phyloP scores from a whole-genome alignment of 2,329 filamentous ascomycete species.

The Pezizomycotina sp. region DNA sequence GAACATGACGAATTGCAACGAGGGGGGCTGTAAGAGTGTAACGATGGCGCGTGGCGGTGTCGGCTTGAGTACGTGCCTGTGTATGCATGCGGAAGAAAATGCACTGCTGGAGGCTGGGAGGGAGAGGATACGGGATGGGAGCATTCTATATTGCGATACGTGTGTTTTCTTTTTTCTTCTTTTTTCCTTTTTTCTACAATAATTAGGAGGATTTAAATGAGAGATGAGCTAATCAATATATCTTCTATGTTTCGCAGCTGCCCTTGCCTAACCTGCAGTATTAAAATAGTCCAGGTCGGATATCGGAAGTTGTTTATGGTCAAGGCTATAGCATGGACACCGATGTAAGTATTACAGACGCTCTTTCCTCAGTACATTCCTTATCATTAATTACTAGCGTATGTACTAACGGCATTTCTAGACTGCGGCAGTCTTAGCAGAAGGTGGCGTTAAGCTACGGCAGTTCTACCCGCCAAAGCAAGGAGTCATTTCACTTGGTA shows the following conservation, averaged over 20 bases:
- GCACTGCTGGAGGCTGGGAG: constrained; percentile 84
- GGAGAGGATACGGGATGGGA: constrained; percentile 67
- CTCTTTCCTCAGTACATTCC: constrained; percentile 12
- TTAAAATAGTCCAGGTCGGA: constrained; percentile 95
- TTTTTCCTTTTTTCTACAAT: neutral
- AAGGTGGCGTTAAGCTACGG: constrained; percentile 67
- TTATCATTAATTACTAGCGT: constrained; percentile 1
- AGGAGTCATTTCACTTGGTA: neutral
- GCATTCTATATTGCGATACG: constrained; percentile 83
- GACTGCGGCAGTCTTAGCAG: constrained; percentile 63
- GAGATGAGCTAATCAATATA: neutral
- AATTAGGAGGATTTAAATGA: neutral
- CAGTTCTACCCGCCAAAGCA: constrained; percentile 71
- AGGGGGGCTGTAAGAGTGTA: constrained; percentile 76
- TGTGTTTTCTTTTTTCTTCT: constrained; percentile 25
- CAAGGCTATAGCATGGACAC: constrained; percentile 89
- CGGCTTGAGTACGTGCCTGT: constrained; percentile 71
- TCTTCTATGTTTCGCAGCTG: constrained; percentile 37
- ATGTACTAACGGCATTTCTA: constrained; percentile 24
- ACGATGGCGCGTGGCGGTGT: constrained; percentile 75
- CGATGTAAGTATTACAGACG: constrained; percentile 33
- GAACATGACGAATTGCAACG: too few species aligned
- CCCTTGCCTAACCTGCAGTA: constrained; percentile 90
- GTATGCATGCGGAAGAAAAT: constrained; percentile 97
- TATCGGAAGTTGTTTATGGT: constrained; percentile 86